phyloP scores from a whole-genome alignment of 768 basidiomycete genomes.

The Podaxis carcinomalis region DNA sequence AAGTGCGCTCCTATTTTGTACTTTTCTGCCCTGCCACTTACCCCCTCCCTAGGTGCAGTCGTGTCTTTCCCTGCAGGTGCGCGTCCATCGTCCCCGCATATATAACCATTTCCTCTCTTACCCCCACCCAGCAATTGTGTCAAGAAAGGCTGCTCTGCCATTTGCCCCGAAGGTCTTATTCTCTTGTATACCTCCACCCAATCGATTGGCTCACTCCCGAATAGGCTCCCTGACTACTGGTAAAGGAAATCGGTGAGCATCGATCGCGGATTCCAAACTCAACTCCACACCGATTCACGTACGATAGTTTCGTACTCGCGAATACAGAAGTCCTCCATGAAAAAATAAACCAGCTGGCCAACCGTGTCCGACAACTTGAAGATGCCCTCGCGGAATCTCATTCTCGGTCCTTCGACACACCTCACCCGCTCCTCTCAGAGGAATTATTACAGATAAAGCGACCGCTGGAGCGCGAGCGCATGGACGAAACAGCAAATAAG shows the following conservation, averaged over 20 bases:
- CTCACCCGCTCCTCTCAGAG: constrained; percentile 56
- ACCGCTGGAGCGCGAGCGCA: constrained; percentile 59
- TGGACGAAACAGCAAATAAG: constrained; percentile 30
- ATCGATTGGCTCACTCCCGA: constrained; percentile 11
- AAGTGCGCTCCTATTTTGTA: constrained; percentile 40
- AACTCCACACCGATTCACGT: constrained; percentile 3
- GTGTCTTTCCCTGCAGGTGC: constrained; percentile 64
- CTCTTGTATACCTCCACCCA: constrained; percentile 9
- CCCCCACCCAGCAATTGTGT: constrained; percentile 42
- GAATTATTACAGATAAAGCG: constrained; percentile 63
- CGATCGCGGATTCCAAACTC: background rate
- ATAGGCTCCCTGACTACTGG: constrained; percentile 68
- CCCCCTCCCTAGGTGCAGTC: constrained; percentile 44
- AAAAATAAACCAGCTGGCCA: constrained; percentile 57
- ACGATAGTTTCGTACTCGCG: constrained; percentile 59
- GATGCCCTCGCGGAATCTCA: constrained; percentile 59
- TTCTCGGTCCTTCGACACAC: constrained; percentile 37
- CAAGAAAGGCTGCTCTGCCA: constrained; percentile 55
- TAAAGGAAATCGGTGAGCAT: constrained; percentile 60
- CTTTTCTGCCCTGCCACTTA: constrained; percentile 12
- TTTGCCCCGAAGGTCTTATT: constrained; percentile 59
- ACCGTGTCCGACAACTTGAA: constrained; percentile 63
- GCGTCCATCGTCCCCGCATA: constrained; percentile 11
- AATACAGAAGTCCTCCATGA: constrained; percentile 69
- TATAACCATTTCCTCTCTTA: constrained; percentile 13